phyloP scores from a whole-genome alignment of 768 basidiomycete species.

The Macrocybe gigantea region DNA sequence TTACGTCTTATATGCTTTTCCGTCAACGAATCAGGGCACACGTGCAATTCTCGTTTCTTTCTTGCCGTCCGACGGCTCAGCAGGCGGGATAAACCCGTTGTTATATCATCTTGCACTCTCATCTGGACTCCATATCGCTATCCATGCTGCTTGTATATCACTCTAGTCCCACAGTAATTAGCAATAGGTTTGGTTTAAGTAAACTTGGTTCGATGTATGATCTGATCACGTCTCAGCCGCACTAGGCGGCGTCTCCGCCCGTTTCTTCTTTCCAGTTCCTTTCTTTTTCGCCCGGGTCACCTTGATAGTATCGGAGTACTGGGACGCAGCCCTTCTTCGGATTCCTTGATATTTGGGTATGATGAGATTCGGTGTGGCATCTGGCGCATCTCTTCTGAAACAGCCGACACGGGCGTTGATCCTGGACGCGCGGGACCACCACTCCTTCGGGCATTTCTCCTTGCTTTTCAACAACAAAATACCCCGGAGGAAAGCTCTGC shows the following conservation, averaged over 20 bases:
- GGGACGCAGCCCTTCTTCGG: conserved; percentile 34
- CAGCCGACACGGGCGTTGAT: conserved; percentile 28
- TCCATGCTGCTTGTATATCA: too few relatives aligned
- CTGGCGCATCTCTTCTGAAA: conserved; percentile 12
- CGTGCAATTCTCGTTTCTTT: too few relatives aligned
- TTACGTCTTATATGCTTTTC: background rate
- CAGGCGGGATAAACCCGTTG: too few relatives aligned
- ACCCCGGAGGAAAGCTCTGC: conserved; percentile 33
- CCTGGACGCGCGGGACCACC: conserved; percentile 16
- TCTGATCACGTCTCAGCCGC: too few relatives aligned
- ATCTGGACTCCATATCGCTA: too few relatives aligned
- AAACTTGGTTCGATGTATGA: too few relatives aligned
- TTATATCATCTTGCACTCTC: too few relatives aligned
- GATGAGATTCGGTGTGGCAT: conserved; percentile 18
- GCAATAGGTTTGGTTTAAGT: too few relatives aligned
- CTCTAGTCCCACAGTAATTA: too few relatives aligned
- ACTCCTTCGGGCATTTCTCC: conserved; percentile 85
- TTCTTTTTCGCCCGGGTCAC: conserved; percentile 71
- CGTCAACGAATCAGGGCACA: too few relatives aligned
- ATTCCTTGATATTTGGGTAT: conserved; percentile 47
- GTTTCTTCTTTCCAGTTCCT: conserved; percentile 62
- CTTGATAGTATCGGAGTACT: conserved; percentile 65
- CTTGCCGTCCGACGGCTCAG: too few relatives aligned
- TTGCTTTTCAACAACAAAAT: conserved; percentile 63
- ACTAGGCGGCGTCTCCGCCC: conserved; percentile 22